Evolutionary conservation across 129 eudicot species (phyloP).

Genomic region (Daucus carota): DNA sequence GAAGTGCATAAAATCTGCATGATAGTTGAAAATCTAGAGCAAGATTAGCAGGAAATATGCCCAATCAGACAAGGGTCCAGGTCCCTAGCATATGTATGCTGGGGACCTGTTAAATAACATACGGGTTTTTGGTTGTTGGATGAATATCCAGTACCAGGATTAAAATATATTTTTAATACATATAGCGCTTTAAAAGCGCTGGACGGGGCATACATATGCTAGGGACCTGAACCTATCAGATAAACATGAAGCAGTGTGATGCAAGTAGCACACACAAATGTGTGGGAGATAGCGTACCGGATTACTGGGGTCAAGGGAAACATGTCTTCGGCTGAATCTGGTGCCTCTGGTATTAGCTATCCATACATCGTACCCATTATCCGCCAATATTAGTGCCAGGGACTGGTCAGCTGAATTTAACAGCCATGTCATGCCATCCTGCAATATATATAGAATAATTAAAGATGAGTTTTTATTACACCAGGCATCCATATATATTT

Average conservation of each 20-base stretch:
- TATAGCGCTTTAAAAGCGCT: too few relatives aligned
- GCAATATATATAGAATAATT: neutral
- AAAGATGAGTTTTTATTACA: neutral
- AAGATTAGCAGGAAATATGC: neutral
- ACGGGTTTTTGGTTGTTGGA: too few relatives aligned
- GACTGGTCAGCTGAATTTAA: constrained; percentile 63
- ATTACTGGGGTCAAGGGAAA: constrained; percentile 37
- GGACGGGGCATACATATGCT: too few relatives aligned
- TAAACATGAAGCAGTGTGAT: neutral
- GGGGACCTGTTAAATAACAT: too few relatives aligned
- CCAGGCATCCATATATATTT: too few relatives aligned
- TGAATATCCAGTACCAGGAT: too few relatives aligned
- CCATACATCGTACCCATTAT: constrained; percentile 88
- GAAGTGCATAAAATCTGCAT: neutral
- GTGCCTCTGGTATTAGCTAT: constrained; percentile 86
- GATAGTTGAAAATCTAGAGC: neutral
- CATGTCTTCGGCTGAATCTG: constrained; percentile 61
- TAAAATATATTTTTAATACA: too few relatives aligned
- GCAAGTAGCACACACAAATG: neutral
- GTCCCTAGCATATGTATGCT: too few relatives aligned
- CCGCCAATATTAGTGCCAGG: constrained; percentile 70
- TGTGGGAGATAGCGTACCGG: constrained; percentile 28
- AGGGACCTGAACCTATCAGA: too few relatives aligned
- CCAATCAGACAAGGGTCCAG: neutral
- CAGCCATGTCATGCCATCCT: constrained; percentile 93